These are phyloP conservation scores for Voacanga thouarsii DNA, from an alignment of 257 asterid genomes.

Conservation along the genomic window DNA sequence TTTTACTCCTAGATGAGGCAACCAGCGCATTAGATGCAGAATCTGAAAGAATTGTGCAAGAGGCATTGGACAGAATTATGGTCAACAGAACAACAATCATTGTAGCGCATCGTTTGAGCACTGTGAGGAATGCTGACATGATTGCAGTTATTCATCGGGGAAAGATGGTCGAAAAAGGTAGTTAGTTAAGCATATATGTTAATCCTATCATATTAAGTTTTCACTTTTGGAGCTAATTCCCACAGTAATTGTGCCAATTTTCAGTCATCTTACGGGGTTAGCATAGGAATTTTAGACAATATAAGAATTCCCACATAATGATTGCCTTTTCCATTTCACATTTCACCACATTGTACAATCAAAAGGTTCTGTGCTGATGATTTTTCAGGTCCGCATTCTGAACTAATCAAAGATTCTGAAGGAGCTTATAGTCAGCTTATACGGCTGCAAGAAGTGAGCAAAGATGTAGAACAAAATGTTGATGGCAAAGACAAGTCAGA, in stretches of 20 bases:
- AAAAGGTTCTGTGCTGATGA: not conserved
- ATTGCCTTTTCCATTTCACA: not conserved
- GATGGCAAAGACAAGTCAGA: slow-evolving; percentile 43
- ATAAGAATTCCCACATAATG: not conserved
- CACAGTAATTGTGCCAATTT: not conserved
- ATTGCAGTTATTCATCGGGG: slow-evolving; percentile 81
- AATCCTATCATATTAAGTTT: too few relatives aligned
- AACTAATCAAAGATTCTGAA: slow-evolving; percentile 38
- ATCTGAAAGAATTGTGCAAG: slow-evolving; percentile 81
- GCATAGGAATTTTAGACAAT: not conserved
- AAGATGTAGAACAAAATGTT: slow-evolving; percentile 30
- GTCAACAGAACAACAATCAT: slow-evolving; percentile 72
- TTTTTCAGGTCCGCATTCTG: slow-evolving; percentile 48
- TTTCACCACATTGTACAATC: not conserved
- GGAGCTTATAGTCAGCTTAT: slow-evolving; percentile 62
- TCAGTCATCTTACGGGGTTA: not conserved
- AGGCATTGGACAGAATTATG: slow-evolving; percentile 85
- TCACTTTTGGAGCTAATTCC: not conserved
- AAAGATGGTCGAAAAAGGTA: slow-evolving; percentile 78
- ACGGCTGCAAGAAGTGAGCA: slow-evolving; percentile 47
- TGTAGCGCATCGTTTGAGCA: slow-evolving; percentile 81
- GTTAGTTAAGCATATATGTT: slow-evolving; percentile 5
- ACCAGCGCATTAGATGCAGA: slow-evolving; percentile 91
- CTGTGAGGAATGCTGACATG: slow-evolving; percentile 72
- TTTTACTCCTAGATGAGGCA: slow-evolving; percentile 81